Base-by-base conservation (phyloP, 306 rosid genomes). In the Cicer judaicum region DNA sequence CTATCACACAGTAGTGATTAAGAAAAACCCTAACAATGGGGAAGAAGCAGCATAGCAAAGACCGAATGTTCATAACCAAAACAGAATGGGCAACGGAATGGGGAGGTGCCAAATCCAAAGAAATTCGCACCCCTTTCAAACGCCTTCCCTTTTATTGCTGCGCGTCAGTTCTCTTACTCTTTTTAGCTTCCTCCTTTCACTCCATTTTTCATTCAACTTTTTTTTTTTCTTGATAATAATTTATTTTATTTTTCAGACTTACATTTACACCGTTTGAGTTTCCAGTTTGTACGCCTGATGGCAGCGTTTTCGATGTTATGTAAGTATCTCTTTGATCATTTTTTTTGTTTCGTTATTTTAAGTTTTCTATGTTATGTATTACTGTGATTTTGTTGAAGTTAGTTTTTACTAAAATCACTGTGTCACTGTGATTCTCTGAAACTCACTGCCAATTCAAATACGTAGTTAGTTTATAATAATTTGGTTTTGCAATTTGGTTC, bases 61-160 rank as follows among this genome's bases (percentile, higher is more conserved):
- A 94, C 63, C 85, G 98, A 13, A 88, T 94, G 96, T 94, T 70
- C 85, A 84, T 94, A 49, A 94, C 99, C 43, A 92, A 86, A 77
- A 94, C 99, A n/a, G 99, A 94, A 83, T 94, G 99, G 97, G 97
- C 97, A 29, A 90, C 97, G 8, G 99, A 94, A 76, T 94, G 97
- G 97, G 99, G 97, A 8, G 97, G 99, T 76, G 94, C 90, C 74
- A 94, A 94, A 80, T 66, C 97, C 85, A 92, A 92, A 79, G 80
- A 88, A 1, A 79, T 36, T 39, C 88, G 91, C 60, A 82, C 89
- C 63, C 80, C 90, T 6, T 94, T 94, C 90, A 94, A 94, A 74
- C 92, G 99, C 44, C 99, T 94, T 74, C 99, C 97, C 43, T 92
- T 87, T 84, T 92, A 92, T 79, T 94, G 97, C 89, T 94, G 99